Base-by-base conservation (phyloP, 345 rosid species). In the Garcia nutans region DNA sequence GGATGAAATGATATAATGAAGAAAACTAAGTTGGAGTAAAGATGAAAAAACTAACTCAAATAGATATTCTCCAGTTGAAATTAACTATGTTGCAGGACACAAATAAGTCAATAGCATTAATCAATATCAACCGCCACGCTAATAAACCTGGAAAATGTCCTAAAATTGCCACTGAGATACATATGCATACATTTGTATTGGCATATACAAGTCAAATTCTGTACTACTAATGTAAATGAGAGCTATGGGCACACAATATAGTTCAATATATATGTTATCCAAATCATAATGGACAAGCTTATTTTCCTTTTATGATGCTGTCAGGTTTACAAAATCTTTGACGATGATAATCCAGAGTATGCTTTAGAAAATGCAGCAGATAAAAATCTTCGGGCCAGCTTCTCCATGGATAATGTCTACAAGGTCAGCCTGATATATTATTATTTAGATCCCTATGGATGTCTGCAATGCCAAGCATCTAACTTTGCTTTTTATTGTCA, bases 281-380 rank as follows among this genome's bases (percentile, higher is more conserved):
- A 33, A 17, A 61, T 44, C 13, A 76, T 11, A 73, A 26, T 61
- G n/a, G 4, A 24, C 37, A 15, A 20, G 70, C 7, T 23, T 19
- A 10, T 45, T 50, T 15, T 24, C 3, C 49, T 69, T 69, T 50
- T 23, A 20, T 63, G 19, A n/a, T 50, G 12, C 19, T 65, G 33
- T 63, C 80, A 88, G 94, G 17, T 87, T 10, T 75, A 79, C 63
- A 79, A 76, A 23, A 45, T 88, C 20, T 88, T 87, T 80, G 76
- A 63, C 74, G 85, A 77, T 23, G 81, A 82, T 23, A 82, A 87
- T 66, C 88, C 89, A 0, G 79, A 69, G 74, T 56, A 72, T 12
- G 90, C 88, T 26, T 75, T 88, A 55, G 87, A 81, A 77, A 77
- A 79, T 55, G 71, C 75, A 10, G 74, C 88, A 65, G 91, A 90